These are phyloP conservation scores for Hanseniaspora nectarophila DNA, from an alignment of 805 yeast genomes.

Conservation along the genomic window DNA sequence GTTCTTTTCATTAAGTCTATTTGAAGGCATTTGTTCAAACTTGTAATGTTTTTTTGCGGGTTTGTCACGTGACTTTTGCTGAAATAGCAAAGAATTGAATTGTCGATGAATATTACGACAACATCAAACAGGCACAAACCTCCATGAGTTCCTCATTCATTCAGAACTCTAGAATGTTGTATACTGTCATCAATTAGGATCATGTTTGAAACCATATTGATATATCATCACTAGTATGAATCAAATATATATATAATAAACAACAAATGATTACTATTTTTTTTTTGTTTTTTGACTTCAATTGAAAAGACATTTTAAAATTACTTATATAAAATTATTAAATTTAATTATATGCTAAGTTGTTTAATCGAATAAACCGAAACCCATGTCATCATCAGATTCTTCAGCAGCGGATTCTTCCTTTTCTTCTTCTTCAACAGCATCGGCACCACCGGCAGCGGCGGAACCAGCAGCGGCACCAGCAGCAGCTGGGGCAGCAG, in stretches of 20 bases:
- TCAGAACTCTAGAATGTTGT: no score
- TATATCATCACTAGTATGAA: no score
- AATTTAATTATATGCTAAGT: conserved; percentile 6
- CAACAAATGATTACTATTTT: background rate
- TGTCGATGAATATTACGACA: no score
- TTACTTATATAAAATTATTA: background rate
- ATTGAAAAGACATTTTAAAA: background rate
- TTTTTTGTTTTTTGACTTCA: background rate
- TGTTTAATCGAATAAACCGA: conserved; percentile 77
- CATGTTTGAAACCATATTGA: no score
- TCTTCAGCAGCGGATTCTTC: conserved; percentile 53
- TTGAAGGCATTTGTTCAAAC: no score
- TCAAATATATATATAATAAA: no score
- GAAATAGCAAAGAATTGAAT: no score
- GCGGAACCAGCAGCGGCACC: conserved; percentile 36
- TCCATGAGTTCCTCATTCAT: no score
- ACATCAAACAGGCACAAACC: no score
- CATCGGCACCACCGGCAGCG: conserved; percentile 38
- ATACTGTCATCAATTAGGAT: no score
- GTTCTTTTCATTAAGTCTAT: background rate
- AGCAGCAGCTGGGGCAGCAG: conserved; percentile 39
- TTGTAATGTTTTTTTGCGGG: no score
- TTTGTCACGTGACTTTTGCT: no score
- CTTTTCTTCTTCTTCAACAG: conserved; percentile 47
- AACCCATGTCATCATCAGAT: conserved; percentile 78